Base-by-base conservation (phyloP, 768 basidiomycete genomes). In the Megacollybia marginata region DNA sequence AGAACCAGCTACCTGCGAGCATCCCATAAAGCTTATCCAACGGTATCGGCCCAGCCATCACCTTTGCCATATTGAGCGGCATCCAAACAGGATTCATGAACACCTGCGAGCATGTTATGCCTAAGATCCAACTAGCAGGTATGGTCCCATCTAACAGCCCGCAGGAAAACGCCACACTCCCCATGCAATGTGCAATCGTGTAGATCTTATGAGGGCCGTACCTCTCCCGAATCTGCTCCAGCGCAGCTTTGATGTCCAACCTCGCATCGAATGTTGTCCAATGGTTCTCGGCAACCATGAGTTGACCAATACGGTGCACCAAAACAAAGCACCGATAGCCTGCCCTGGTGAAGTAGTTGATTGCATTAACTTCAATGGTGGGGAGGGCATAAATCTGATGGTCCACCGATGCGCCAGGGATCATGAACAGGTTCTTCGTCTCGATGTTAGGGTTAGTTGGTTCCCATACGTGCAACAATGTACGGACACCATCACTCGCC, bases 341-440 rank as follows among this genome's bases (percentile, higher is more conserved):
- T 4, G 9, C 32, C 42, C 40, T 36, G 8, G 52, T 53, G 48
- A 55, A 57, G 31, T 56, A 58, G 1, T 58, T 53, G 13, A 58
- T 53, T 6, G 55, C 40, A 33, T 58, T 58, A 28, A 45, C 20
- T 18, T 44, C 43, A 12, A 56, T 56, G 9, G 57, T 58, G 4
- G 55, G 57, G 15, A 52, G 40, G 5, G 57, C 51, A 42, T 48
- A 56, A 9, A 58, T 58, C 20, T 52, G 48, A 33, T 58, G 50
- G 53, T 58, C 55, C 20, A 58, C 57, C 15, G 55, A 54, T 10
- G 57, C 57, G 11, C 55, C 57, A 8, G 57, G 57, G 28, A 58
- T 47, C 50, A 58, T 48, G 15, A 58, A 15, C 12, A 58, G 18
- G 12, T 51, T 53, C 31, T 15, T 46, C 11, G 46, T 31, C 36